phyloP scores from a whole-genome alignment of 805 yeast genomes.

The Candida koratica region DNA sequence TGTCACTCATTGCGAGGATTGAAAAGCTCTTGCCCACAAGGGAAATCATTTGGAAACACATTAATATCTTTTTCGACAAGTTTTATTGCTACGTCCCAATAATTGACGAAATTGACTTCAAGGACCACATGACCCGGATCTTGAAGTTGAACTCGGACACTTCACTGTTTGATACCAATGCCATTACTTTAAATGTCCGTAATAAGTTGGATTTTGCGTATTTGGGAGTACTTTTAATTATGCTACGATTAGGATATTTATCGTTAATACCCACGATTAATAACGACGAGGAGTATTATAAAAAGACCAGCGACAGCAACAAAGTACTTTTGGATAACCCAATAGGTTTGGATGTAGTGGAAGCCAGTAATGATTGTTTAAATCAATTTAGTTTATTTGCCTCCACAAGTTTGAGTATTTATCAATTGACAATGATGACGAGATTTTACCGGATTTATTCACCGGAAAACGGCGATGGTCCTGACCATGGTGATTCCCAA shows the following conservation, averaged over 20 bases:
- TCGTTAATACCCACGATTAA: slow-evolving; percentile 30
- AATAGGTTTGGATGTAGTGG: slow-evolving; percentile 26
- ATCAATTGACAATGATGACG: slow-evolving; percentile 53
- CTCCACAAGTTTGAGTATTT: slow-evolving; percentile 45
- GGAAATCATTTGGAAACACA: slow-evolving; percentile 11
- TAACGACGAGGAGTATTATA: slow-evolving; percentile 3
- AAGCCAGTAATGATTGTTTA: slow-evolving; percentile 32
- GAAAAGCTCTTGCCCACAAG: slow-evolving; percentile 10
- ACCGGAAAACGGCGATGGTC: slow-evolving; percentile 55
- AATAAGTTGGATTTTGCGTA: slow-evolving; percentile 33
- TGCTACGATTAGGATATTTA: slow-evolving; percentile 34
- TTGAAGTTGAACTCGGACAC: background rate
- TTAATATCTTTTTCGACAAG: slow-evolving; percentile 30
- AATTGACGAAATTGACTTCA: slow-evolving; percentile 37
- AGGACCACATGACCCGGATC: slow-evolving; percentile 8
- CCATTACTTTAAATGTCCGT: slow-evolving; percentile 17
- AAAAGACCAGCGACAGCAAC: slow-evolving; percentile 16
- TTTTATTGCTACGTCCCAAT: slow-evolving; percentile 47
- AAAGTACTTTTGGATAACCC: slow-evolving; percentile 28
- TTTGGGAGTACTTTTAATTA: slow-evolving; percentile 32
- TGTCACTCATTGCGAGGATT: slow-evolving; percentile 5
- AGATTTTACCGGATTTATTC: slow-evolving; percentile 46
- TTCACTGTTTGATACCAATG: slow-evolving; percentile 2
- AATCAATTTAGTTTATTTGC: slow-evolving; percentile 31
- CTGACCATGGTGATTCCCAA: slow-evolving; percentile 57